Percentiles rank a stretch among this genome's conserved stretches.
phyloP scores from a whole-genome alignment of 306 rosid species.

The Pterocarpus santalinus region DNA sequence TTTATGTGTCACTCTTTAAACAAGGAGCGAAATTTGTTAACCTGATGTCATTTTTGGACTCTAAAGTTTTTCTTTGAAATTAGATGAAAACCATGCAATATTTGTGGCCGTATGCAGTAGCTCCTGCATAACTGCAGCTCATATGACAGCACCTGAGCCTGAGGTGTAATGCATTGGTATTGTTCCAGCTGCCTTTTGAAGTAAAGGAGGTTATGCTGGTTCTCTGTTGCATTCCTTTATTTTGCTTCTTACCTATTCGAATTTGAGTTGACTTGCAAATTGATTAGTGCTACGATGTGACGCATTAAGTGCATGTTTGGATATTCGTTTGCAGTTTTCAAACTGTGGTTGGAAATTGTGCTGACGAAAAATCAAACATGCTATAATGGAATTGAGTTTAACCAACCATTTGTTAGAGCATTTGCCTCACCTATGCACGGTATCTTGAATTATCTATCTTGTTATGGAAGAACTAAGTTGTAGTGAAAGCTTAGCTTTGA shows the following conservation, averaged over 20 bases:
- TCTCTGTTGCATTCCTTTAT: conserved; percentile 15
- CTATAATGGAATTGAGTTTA: neutral
- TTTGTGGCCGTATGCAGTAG: conserved; percentile 16
- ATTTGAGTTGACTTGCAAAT: neutral
- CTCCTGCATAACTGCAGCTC: conserved; percentile 16
- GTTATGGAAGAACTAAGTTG: neutral
- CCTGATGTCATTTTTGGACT: conserved; percentile 33
- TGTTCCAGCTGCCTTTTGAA: conserved; percentile 31
- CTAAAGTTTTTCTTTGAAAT: neutral
- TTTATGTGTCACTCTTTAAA: conserved; percentile 34
- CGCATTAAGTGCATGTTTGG: neutral
- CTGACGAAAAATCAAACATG: too few species aligned
- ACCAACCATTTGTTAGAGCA: neutral
- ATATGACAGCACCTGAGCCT: conserved; percentile 20
- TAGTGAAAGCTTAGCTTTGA: too few species aligned
- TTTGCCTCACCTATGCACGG: neutral
- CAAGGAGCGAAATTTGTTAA: conserved; percentile 33
- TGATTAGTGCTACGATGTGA: conserved; percentile 8
- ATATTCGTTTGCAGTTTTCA: too few species aligned
- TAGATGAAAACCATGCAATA: conserved; percentile 36
- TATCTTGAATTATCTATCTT: neutral
- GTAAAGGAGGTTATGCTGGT: conserved; percentile 36
- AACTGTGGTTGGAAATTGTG: too few species aligned
- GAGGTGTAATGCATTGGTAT: neutral
- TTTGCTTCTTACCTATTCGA: conserved; percentile 1